phyloP scores from a whole-genome alignment of 768 basidiomycete species.

The Panellus pusillus region DNA sequence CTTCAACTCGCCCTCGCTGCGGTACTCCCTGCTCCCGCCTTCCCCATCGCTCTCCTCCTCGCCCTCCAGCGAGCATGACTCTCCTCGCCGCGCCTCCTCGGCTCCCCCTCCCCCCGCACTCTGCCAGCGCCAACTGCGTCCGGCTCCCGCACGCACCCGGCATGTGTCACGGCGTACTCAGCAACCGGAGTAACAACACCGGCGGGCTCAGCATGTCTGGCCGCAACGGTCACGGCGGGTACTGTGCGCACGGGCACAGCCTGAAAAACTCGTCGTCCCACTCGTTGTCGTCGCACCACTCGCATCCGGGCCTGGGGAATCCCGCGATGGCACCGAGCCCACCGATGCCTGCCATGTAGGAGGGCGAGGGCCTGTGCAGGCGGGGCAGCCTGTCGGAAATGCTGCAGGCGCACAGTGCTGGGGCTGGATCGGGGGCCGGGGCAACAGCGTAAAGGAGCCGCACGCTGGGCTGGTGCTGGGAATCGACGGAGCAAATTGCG shows the following conservation, averaged over 20 bases:
- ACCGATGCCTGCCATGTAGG: background rate
- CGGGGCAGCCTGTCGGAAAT: constrained; percentile 10
- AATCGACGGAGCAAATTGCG: too few relatives aligned
- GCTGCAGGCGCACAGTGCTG: background rate
- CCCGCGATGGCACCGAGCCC: background rate
- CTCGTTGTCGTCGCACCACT: background rate
- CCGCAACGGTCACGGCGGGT: background rate
- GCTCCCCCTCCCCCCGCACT: constrained; percentile 3
- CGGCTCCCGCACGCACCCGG: too few relatives aligned
- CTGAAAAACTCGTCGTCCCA: constrained; percentile 3
- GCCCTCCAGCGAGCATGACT: constrained; percentile 22
- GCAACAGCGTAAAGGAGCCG: constrained; percentile 20
- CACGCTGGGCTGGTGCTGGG: constrained; percentile 5
- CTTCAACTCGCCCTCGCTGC: constrained; percentile 48
- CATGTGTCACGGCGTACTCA: too few relatives aligned
- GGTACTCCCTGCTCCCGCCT: constrained; percentile 43
- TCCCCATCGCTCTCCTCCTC: constrained; percentile 62
- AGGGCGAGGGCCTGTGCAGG: constrained; percentile 8
- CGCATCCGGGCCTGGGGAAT: background rate
- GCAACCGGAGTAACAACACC: too few relatives aligned
- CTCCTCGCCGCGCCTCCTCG: constrained; percentile 4
- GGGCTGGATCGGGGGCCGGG: background rate
- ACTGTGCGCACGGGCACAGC: background rate
- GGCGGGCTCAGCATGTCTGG: too few relatives aligned
- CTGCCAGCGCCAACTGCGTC: too few relatives aligned